Conservation (phyloP, 2,329 filamentous ascomycete species). For the Beauveria brongniartii region DNA sequence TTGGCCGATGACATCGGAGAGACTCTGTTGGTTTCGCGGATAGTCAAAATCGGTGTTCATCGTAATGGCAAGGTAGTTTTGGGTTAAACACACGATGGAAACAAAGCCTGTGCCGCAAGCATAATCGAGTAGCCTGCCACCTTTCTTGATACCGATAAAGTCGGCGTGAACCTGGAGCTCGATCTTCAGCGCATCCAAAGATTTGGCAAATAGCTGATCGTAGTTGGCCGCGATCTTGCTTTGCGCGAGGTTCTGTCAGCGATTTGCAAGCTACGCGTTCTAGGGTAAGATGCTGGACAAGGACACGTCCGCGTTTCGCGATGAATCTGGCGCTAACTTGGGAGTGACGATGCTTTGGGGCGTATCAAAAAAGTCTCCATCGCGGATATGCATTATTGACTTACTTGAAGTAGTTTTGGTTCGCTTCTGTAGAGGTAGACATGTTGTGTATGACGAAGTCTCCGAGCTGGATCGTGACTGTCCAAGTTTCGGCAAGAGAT, state of each 20-base stretch:
- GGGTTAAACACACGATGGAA: conserved; percentile 42
- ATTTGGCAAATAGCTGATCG: conserved; percentile 47
- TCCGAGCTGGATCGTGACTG: background rate
- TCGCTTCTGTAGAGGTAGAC: conserved; percentile 25
- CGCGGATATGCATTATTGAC: conserved; percentile 13
- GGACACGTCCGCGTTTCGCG: no score
- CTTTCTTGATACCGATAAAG: conserved; percentile 49
- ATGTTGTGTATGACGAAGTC: conserved; percentile 17
- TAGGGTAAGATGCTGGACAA: background rate
- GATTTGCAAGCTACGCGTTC: background rate
- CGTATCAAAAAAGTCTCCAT: background rate
- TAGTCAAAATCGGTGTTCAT: no score
- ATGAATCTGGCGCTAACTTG: no score
- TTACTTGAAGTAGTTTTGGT: conserved; percentile 37
- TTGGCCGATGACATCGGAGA: conserved; percentile 33
- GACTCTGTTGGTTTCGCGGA: conserved; percentile 13
- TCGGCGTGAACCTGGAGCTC: conserved; percentile 44
- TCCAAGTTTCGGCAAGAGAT: background rate
- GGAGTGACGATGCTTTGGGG: background rate
- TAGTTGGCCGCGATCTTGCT: conserved; percentile 25
- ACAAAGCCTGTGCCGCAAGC: conserved; percentile 65
- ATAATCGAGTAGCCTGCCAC: conserved; percentile 60
- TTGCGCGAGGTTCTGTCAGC: background rate
- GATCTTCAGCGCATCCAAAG: conserved; percentile 43
- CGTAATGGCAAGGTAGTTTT: no score